phyloP scores from a whole-genome alignment of 176 grass and related monocot species.

The Guadua angustifolia region DNA sequence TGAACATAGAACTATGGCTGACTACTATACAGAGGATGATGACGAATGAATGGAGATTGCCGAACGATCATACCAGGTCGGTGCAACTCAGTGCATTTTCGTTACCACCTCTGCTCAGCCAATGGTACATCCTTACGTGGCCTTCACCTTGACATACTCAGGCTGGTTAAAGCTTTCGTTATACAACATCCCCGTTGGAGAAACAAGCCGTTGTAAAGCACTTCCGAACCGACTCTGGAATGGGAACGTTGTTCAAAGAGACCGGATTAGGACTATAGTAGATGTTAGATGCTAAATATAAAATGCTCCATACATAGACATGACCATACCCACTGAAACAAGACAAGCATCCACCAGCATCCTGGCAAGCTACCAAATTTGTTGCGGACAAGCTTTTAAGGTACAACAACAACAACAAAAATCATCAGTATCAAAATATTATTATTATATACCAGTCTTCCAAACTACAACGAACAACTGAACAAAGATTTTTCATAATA shows the following conservation, averaged over 20 bases:
- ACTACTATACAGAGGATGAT: neutral
- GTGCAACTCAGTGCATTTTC: neutral
- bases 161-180: constrained; percentile 69
- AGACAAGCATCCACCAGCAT: constrained; percentile 90
- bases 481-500: neutral
- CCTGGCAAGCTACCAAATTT: constrained; percentile 63
- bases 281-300: neutral
- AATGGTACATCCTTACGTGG: neutral
- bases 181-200: constrained; percentile 67
- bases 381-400: constrained; percentile 53
- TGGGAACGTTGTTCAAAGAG: neutral
- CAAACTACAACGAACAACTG: constrained; percentile 10
- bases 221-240: constrained; percentile 75
- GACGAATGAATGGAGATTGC: neutral
- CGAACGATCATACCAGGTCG: neutral
- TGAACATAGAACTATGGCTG: neutral
- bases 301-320: neutral
- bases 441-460: neutral
- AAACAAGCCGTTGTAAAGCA: constrained; percentile 72
- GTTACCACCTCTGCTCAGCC: neutral
- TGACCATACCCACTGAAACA: constrained; percentile 91
- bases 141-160: constrained; percentile 23
- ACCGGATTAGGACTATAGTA: constrained; percentile 15
- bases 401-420: constrained; percentile 20
- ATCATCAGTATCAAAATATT: neutral